phyloP scores from a whole-genome alignment of 164 flowering plant genomes.

The Macadamia integrifolia region DNA sequence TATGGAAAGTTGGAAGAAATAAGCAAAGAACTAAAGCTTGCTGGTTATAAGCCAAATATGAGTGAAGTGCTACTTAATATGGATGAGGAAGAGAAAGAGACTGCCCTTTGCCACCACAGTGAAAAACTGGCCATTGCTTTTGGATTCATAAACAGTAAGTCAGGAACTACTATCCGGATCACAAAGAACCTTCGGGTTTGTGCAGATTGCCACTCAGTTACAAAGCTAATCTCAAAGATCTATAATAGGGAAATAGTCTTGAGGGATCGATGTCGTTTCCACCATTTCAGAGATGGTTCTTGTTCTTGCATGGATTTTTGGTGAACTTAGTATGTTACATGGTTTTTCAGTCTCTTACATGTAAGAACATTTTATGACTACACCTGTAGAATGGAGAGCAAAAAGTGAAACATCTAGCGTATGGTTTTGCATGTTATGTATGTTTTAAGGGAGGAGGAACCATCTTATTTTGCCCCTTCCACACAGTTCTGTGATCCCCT shows the following conservation, averaged over 20 bases:
- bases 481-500: too few species aligned
- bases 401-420: too few species aligned
- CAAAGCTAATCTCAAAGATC: conserved; percentile 16
- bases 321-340: conserved; percentile 9
- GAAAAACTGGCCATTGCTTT: conserved; percentile 26
- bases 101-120: conserved; percentile 22
- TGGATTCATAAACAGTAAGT: conserved; percentile 18
- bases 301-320: conserved; percentile 25
- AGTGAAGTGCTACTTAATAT: conserved; percentile 17
- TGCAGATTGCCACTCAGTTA: conserved; percentile 24
- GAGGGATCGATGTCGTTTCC: conserved; percentile 21
- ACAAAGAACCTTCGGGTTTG: conserved; percentile 26
- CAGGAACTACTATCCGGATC: conserved; percentile 21
- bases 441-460: too few species aligned
- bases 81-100: conserved; percentile 27
- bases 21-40: conserved; percentile 9
- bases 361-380: too few species aligned
- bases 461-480: too few species aligned
- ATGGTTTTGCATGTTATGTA: too few species aligned
- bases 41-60: conserved; percentile 17
- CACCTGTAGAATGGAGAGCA: too few species aligned
- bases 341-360: too few species aligned
- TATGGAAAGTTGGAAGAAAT: conserved; percentile 16
- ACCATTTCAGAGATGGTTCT: conserved; percentile 19
- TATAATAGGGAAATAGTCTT: conserved; percentile 19